A percentile compares a stretch with the other conserved stretches of the same genome.
These are phyloP conservation scores for Alopecurus myosuroides DNA, from an alignment of 176 grass and related monocot genomes.

Conservation along the genomic window DNA sequence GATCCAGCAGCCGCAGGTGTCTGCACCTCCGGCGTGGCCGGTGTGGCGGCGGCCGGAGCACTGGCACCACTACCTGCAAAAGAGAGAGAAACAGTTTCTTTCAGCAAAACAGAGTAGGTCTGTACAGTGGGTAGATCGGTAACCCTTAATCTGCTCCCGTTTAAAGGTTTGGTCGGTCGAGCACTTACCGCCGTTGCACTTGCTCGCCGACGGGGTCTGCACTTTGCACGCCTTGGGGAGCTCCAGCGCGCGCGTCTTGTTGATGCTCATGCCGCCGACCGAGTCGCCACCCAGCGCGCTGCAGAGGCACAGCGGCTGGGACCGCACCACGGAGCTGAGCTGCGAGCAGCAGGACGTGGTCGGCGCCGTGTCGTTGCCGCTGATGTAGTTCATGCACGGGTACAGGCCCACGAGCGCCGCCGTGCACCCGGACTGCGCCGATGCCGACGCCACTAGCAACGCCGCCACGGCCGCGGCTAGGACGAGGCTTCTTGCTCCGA, in stretches of 20 bases:
- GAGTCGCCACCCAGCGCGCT: slow-evolving; percentile 38
- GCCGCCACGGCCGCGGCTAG: slow-evolving; percentile 1
- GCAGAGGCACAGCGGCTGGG: slow-evolving; percentile 74
- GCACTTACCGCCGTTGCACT: slow-evolving; percentile 69
- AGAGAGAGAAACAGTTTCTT: no score
- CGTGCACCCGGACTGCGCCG: slow-evolving; percentile 64
- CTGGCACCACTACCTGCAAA: slow-evolving; percentile 5
- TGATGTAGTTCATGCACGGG: slow-evolving; percentile 94
- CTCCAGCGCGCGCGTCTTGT: slow-evolving; percentile 54
- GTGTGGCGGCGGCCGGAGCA: background rate
- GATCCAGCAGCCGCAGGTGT: background rate
- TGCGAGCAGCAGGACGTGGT: slow-evolving; percentile 61
- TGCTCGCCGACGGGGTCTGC: slow-evolving; percentile 59
- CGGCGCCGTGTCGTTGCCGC: slow-evolving; percentile 57
- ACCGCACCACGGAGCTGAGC: slow-evolving; percentile 55
- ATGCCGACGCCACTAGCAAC: slow-evolving; percentile 13
- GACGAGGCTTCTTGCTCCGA: background rate
- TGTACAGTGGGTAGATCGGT: no score
- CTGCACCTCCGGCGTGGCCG: background rate
- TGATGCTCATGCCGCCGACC: slow-evolving; percentile 54
- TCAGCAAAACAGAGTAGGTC: no score
- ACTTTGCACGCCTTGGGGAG: slow-evolving; percentile 63
- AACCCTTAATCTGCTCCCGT: no score
- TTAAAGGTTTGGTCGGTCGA: background rate
- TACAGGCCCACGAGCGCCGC: slow-evolving; percentile 66